Base-by-base conservation (phyloP, 2,329 filamentous ascomycete species). In the Tympanopsis confertula region DNA sequence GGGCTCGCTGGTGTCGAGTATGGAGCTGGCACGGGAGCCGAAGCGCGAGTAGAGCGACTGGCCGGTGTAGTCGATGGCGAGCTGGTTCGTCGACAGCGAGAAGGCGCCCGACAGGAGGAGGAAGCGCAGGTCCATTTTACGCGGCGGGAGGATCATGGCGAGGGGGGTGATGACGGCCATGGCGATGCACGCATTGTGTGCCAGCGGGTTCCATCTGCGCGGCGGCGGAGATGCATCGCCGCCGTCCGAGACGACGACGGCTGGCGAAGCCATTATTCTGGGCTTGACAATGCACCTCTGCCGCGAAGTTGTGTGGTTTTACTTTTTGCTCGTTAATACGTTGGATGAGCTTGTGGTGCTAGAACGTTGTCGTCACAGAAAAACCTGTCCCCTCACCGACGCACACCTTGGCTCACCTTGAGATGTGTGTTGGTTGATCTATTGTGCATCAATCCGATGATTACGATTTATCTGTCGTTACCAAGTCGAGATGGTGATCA, bases 11-110 rank as follows among this genome's bases (percentile, higher is more conserved):
- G 61, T 65, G 42, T 64, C 63, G 30, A 74, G 54, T 32, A 76
- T 56, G 13, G 59, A 60, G 19, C 48, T 48, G 44, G 64, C 47
- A 38, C 69, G 65, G 43, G 48, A 55, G 40, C 53, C 53, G 43
- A 71, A 61, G 5, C 71, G 69, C 44, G 57, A 48, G 47, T 62
- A 57, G 41, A 75, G 62, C 19, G 69, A 72, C 36, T 60, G 59
- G 37, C 72, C 72, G 13, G 65, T 74, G 56, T 69, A 75, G 54
- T 74, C 70, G 54, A 67, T 63, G 36, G 61, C 61, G 29, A 78
- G 66, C 54, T 71, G 68, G 53, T 71, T 71, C 40, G 68, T 66
- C 39, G 66, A 65, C 45, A 70, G 63, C 20, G 71, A 66, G 45
- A 69, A 64, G 40, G 63, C 62, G 41, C 59, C 59, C 40, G 61